phyloP scores from a whole-genome alignment of 371 early-diverging fungal species.

The Apophysomyces elegans region DNA sequence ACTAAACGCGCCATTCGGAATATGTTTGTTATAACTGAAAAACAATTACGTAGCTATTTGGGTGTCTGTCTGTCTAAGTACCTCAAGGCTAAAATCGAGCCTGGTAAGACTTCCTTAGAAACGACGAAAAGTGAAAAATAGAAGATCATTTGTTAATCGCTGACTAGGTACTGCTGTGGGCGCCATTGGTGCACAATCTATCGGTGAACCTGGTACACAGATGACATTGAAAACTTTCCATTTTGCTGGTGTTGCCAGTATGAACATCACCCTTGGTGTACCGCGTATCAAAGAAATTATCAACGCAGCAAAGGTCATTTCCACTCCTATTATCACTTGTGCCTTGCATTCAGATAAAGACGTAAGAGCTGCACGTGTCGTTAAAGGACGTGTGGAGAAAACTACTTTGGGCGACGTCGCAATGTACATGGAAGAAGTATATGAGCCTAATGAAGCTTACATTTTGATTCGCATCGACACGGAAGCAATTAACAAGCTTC shows the following conservation, averaged over 20 bases:
- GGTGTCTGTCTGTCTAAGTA: conserved; percentile 84
- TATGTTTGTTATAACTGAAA: conserved; percentile 72
- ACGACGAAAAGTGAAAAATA: conserved; percentile 8
- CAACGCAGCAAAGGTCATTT: conserved; percentile 90
- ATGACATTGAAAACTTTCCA: conserved; percentile 99
- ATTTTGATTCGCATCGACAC: conserved; percentile 83
- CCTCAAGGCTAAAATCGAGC: conserved; percentile 89
- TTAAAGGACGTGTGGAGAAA: conserved; percentile 94
- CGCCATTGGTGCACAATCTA: conserved; percentile 97
- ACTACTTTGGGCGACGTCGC: conserved; percentile 89
- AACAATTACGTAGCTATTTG: conserved; percentile 77
- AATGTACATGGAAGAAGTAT: conserved; percentile 91
- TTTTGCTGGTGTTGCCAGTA: conserved; percentile 99
- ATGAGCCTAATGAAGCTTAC: conserved; percentile 75
- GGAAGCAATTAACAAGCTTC: conserved; percentile 75
- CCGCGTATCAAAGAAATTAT: conserved; percentile 99
- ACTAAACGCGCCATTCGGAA: conserved; percentile 66
- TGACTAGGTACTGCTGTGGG: conserved; percentile 84
- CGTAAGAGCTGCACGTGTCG: conserved; percentile 87
- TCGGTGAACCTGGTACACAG: conserved; percentile 99
- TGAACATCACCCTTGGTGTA: conserved; percentile 99
- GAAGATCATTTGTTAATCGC: not conserved
- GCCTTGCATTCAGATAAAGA: conserved; percentile 69
- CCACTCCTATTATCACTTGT: conserved; percentile 95
- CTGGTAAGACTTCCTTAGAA: conserved; percentile 52